Evolutionary conservation across 2,329 filamentous ascomycete species (phyloP).

Genomic region (Neophaeococcomyces aloes): DNA sequence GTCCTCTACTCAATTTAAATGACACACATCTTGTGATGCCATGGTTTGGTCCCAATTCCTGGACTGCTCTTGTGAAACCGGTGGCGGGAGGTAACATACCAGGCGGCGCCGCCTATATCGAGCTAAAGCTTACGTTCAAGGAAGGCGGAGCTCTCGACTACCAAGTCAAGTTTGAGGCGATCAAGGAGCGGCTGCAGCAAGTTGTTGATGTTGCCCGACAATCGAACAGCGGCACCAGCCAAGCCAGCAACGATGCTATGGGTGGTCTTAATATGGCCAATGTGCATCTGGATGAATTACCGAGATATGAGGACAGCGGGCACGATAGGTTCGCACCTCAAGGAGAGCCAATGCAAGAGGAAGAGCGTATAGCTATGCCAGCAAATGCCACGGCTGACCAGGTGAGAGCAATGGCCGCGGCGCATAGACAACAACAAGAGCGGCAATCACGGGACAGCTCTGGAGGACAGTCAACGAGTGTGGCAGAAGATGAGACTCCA

Average conservation of each 20-base stretch:
- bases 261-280: slow-evolving; percentile 47
- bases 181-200: slow-evolving; percentile 74
- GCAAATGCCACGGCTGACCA: slow-evolving; percentile 20
- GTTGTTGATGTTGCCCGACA: slow-evolving; percentile 65
- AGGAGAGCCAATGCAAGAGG: background rate
- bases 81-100: slow-evolving; percentile 77
- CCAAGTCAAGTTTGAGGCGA: slow-evolving; percentile 66
- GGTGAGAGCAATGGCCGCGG: slow-evolving; percentile 10
- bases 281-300: slow-evolving; percentile 75
- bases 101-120: slow-evolving; percentile 58
- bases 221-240: slow-evolving; percentile 37
- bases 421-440: slow-evolving; percentile 6
- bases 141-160: slow-evolving; percentile 95
- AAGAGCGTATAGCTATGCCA: slow-evolving; percentile 20
- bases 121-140: slow-evolving; percentile 79
- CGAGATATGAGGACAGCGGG: slow-evolving; percentile 64
- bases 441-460: slow-evolving; percentile 9
- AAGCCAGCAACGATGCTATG: slow-evolving; percentile 28
- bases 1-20: slow-evolving; percentile 74
- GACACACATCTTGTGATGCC: slow-evolving; percentile 80
- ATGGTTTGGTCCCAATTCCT: slow-evolving; percentile 87
- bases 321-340: slow-evolving; percentile 28
- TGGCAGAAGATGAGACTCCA: slow-evolving; percentile 36
- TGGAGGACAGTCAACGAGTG: slow-evolving; percentile 15
- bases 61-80: slow-evolving; percentile 69